Percentiles rank a stretch among this genome's conserved stretches.
Evolutionary conservation across 179 eudicot species (phyloP).

Genomic region (Vitellaria paradoxa): DNA sequence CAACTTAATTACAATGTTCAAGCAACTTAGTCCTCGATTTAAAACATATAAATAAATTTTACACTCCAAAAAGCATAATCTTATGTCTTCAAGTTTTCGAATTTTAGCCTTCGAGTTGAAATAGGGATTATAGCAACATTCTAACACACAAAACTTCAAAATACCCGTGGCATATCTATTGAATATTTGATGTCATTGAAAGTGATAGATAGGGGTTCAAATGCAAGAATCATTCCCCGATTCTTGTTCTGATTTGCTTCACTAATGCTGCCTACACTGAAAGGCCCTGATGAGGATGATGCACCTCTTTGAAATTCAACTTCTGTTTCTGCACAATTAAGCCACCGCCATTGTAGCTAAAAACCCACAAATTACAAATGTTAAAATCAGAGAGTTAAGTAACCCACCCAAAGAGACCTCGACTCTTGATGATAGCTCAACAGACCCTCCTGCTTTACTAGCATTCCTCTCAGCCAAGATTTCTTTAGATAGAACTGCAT

Average conservation of each 20-base stretch:
- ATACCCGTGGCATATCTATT: conserved; percentile 56
- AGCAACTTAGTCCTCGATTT: no score
- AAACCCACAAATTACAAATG: not conserved
- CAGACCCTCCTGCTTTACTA: conserved; percentile 18
- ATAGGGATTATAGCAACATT: no score
- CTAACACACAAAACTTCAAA: no score
- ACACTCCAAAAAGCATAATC: no score
- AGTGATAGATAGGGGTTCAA: conserved; percentile 44
- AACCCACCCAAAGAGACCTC: not conserved
- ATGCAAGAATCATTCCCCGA: conserved; percentile 51
- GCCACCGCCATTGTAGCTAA: not conserved
- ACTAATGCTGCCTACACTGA: conserved; percentile 3
- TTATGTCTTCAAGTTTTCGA: no score
- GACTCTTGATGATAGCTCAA: conserved; percentile 28
- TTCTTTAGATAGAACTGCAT: conserved; percentile 25
- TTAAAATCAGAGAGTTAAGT: not conserved
- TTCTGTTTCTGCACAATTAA: conserved; percentile 8
- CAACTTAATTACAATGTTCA: no score
- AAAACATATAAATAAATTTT: no score
- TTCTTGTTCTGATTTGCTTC: conserved; percentile 20
- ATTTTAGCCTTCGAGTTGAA: no score
- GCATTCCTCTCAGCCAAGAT: conserved; percentile 20
- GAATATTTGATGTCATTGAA: conserved; percentile 42
- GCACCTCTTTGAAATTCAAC: not conserved
- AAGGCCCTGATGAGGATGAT: conserved; percentile 7